Conservation (phyloP, 164 flowering plant species). For the Nymphaea thermarum region DNA sequence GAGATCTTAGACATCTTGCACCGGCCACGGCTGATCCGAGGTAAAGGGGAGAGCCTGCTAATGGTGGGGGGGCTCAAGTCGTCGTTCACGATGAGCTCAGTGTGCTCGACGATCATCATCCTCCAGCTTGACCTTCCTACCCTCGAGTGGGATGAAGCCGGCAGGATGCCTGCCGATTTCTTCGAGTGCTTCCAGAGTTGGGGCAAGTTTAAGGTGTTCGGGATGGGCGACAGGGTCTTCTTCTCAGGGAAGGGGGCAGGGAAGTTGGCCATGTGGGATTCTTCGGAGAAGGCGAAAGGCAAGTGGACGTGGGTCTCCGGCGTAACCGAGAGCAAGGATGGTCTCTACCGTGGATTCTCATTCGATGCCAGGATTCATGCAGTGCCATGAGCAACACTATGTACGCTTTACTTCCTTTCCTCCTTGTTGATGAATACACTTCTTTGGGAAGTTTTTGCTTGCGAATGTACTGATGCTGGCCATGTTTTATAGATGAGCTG, state of each 20-base stretch:
- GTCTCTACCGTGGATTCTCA: slow-evolving; percentile 60
- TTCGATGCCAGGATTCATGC: slow-evolving; percentile 58
- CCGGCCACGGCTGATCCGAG: slow-evolving; percentile 63
- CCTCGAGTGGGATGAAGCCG: slow-evolving; percentile 90
- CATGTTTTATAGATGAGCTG: too few species aligned
- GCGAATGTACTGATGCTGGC: background rate
- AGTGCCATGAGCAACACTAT: slow-evolving; percentile 26
- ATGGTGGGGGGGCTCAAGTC: slow-evolving; percentile 88
- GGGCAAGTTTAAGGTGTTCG: slow-evolving; percentile 90
- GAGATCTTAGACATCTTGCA: slow-evolving; percentile 75
- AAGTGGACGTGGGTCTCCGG: slow-evolving; percentile 85
- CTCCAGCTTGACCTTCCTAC: slow-evolving; percentile 65
- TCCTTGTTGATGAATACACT: background rate
- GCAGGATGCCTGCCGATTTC: slow-evolving; percentile 82
- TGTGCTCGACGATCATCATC: slow-evolving; percentile 70
- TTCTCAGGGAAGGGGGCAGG: slow-evolving; percentile 69
- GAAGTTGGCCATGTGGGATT: slow-evolving; percentile 73
- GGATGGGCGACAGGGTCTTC: slow-evolving; percentile 69
- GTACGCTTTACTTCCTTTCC: background rate
- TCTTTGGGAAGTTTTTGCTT: background rate
- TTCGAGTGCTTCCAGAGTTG: slow-evolving; percentile 34
- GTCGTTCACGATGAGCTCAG: slow-evolving; percentile 50
- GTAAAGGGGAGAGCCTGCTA: slow-evolving; percentile 31
- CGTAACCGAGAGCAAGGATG: slow-evolving; percentile 60
- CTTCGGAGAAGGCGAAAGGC: slow-evolving; percentile 20